Evolutionary conservation across 2,329 filamentous ascomycete genomes (phyloP), one percentile per base, ranked within the genome.

Genomic region (Paracoccidioides brasiliensis): DNA sequence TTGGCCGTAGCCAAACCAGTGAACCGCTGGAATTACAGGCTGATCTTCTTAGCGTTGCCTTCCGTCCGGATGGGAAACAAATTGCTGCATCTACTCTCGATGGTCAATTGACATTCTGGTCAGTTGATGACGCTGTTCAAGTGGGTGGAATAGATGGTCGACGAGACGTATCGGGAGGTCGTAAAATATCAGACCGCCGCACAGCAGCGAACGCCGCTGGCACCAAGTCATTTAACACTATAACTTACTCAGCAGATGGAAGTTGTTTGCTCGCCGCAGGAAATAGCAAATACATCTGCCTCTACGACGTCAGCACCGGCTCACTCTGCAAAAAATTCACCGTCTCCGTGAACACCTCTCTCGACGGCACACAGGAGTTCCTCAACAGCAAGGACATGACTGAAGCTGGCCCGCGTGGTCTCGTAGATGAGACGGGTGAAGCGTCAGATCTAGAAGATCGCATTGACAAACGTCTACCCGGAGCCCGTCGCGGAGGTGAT

Each of bases 231-330:
- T 98, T 95, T 74, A 85, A 81, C 64, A 86, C 86, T 5, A 87
- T 98, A 61, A 82, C 81, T 54, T 98, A 97, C 73, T 95, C 90
- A 68, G 86, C 88, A 1, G 93, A 98, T 67, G 93, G 93, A 10
- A 87, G 83, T 59, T 96, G 93, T 64, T 77, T 98, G 9, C 76
- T 98, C 43, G 93, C 91, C 0, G 90, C 83, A 50, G 93, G 93
- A 37, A 95, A 93, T 76, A 96, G 90, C 83, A 98, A 98, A 74
- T 96, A 95, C 70, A 96, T 98, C 53, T 97, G 93, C 68, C 72
- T 98, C 56, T 98, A 98, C 72, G 91, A 94, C n/a, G 88, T 95
- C 37, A 83, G 84, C 56, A 95, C 91, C 0, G 90, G 93, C 69
- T 89, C 93, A 0, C 75, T 98, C 9, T 76, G 97, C 55, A 95